Evolutionary conservation across 1,284 basidiomycete species (phyloP).

Genomic region (Naganishia sp.): DNA sequence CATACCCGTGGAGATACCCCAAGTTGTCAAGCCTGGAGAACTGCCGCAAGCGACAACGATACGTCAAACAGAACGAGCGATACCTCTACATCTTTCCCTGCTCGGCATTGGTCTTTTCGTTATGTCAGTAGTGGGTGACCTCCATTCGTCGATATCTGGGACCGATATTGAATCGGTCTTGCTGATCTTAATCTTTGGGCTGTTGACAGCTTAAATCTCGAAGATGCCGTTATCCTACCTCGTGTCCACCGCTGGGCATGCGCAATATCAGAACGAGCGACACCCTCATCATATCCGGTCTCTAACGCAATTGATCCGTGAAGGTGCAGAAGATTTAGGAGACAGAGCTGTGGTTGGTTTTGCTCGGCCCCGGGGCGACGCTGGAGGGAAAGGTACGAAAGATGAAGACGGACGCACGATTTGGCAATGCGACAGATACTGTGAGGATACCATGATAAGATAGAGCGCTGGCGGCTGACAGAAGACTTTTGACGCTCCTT

Average conservation of each 20-base stretch:
- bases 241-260: slow-evolving; percentile 48
- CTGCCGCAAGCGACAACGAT: no score
- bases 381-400: neutral
- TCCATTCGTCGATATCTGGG: no score
- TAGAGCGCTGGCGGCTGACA: neutral
- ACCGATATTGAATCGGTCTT: no score
- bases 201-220: neutral
- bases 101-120: no score
- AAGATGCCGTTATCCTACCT: slow-evolving; percentile 45
- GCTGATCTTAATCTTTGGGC: neutral
- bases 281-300: slow-evolving; percentile 47
- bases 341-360: slow-evolving; percentile 52
- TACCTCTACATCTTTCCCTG: no score
- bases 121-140: no score
- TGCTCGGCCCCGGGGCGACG: slow-evolving; percentile 34
- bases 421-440: slow-evolving; percentile 41
- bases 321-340: slow-evolving; percentile 44
- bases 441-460: slow-evolving; percentile 36
- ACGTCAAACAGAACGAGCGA: no score
- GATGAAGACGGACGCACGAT: neutral
- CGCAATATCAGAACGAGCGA: slow-evolving; percentile 41
- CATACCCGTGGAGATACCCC: no score
- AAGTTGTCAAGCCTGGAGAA: no score
- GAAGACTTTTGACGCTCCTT: neutral
- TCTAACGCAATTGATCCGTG: slow-evolving; percentile 48